Conservation (phyloP, 495 filamentous ascomycete genomes). For the Aspergillus campestris region DNA sequence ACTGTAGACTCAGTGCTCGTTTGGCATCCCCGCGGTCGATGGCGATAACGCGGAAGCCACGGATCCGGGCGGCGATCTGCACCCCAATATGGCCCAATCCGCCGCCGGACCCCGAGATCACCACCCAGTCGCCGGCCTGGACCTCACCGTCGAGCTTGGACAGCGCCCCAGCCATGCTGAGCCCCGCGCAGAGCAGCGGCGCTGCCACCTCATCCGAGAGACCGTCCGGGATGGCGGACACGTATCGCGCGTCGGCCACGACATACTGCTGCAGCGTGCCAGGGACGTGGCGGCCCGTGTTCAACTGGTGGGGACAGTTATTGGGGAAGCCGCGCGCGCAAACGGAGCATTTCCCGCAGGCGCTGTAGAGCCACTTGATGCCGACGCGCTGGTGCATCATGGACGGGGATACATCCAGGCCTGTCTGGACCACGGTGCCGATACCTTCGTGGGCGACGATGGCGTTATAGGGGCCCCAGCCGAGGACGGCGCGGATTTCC, state of each 20-base stretch:
- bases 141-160: slow-evolving; percentile 15
- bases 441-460: slow-evolving; percentile 34
- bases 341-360: slow-evolving; percentile 30
- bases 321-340: slow-evolving; percentile 19
- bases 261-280: slow-evolving; percentile 35
- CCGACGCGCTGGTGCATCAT: slow-evolving; percentile 25
- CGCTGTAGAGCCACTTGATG: slow-evolving; percentile 32
- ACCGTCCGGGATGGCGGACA: slow-evolving; percentile 19
- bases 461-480: slow-evolving; percentile 14
- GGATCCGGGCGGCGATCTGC: slow-evolving; percentile 22
- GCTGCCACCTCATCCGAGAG: slow-evolving; percentile 22
- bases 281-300: slow-evolving; percentile 25
- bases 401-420: slow-evolving; percentile 9
- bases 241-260: slow-evolving; percentile 20
- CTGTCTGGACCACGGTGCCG: slow-evolving; percentile 20
- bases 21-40: slow-evolving; percentile 25
- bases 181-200: slow-evolving; percentile 28
- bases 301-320: slow-evolving; percentile 26
- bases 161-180: slow-evolving; percentile 23
- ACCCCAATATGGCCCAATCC: slow-evolving; percentile 31
- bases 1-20: slow-evolving; percentile 18
- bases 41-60: slow-evolving; percentile 23
- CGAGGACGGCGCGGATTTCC: slow-evolving; percentile 17
- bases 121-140: slow-evolving; percentile 21
- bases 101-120: slow-evolving; percentile 27